phyloP scores from a whole-genome alignment of 805 yeast species.

The Ogataea angusta region DNA sequence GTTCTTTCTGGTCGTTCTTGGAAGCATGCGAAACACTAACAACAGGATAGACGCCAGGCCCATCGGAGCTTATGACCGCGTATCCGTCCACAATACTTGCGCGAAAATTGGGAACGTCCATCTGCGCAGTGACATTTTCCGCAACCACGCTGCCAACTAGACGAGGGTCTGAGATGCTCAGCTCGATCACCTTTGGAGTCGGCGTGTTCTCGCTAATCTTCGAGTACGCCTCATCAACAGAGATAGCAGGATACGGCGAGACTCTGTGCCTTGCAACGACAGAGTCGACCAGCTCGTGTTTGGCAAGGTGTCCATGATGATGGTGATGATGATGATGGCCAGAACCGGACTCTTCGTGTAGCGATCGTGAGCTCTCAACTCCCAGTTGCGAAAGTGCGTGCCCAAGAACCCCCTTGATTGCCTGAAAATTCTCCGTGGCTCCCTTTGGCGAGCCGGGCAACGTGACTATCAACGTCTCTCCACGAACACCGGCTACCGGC shows the following conservation, averaged over 20 bases:
- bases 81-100: slow-evolving; percentile 59
- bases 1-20: slow-evolving; percentile 15
- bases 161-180: slow-evolving; percentile 27
- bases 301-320: slow-evolving; percentile 28
- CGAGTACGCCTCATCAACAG: slow-evolving; percentile 39
- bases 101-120: slow-evolving; percentile 45
- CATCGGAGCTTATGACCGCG: slow-evolving; percentile 44
- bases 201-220: slow-evolving; percentile 36
- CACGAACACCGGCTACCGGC: slow-evolving; percentile 46
- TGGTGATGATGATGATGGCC: slow-evolving; percentile 20
- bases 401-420: slow-evolving; percentile 36
- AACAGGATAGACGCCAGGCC: slow-evolving; percentile 44
- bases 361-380: slow-evolving; percentile 36
- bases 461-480: slow-evolving; percentile 39
- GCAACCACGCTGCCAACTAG: slow-evolving; percentile 40
- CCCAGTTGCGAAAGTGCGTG: slow-evolving; percentile 43
- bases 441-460: slow-evolving; percentile 54
- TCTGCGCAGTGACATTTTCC: slow-evolving; percentile 38
- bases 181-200: slow-evolving; percentile 20
- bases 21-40: slow-evolving; percentile 42
- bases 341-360: slow-evolving; percentile 30
- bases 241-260: slow-evolving; percentile 48
- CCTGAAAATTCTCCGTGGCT: slow-evolving; percentile 41
- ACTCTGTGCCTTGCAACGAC: slow-evolving; percentile 41
- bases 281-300: slow-evolving; percentile 37